phyloP scores from a whole-genome alignment of 768 basidiomycete genomes.

The Pisolithus albus region DNA sequence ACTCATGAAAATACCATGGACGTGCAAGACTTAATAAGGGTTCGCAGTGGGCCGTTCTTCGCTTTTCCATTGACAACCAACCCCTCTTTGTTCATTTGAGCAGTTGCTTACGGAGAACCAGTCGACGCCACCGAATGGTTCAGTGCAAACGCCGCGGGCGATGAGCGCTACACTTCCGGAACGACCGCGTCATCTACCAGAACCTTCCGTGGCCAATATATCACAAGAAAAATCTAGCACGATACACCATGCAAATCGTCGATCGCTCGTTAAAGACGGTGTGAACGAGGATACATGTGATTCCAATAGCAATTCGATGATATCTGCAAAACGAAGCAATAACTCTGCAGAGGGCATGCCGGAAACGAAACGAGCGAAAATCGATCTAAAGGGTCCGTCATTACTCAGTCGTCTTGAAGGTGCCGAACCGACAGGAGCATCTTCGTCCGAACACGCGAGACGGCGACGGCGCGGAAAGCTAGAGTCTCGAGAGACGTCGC shows the following conservation, averaged over 20 bases:
- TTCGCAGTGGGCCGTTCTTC: conserved; percentile 44
- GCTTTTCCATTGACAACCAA: conserved; percentile 33
- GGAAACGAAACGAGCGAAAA: conserved; percentile 30
- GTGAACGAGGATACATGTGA: conserved; percentile 2
- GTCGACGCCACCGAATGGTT: conserved; percentile 13
- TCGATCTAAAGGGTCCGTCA: conserved; percentile 29
- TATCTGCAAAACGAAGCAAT: conserved; percentile 20
- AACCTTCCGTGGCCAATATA: conserved; percentile 10
- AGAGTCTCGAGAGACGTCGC: conserved; percentile 14
- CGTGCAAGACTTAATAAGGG: conserved; percentile 44
- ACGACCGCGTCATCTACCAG: conserved; percentile 24
- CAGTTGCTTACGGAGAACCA: conserved; percentile 32
- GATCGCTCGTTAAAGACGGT: conserved; percentile 10
- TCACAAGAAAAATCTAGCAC: conserved; percentile 9
- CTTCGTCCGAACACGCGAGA: conserved; percentile 11
- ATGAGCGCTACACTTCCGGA: conserved; percentile 9
- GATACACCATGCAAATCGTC: conserved; percentile 7
- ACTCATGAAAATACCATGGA: conserved; percentile 21
- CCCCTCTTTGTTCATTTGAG: conserved; percentile 35
- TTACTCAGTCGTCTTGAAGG: conserved; percentile 39
- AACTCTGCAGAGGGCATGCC: conserved; percentile 26
- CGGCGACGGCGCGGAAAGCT: conserved; percentile 15
- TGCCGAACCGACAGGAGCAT: conserved; percentile 8
- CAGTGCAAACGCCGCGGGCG: conserved; percentile 7
- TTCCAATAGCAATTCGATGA: conserved; percentile 4